phyloP scores from a whole-genome alignment of 2,329 filamentous ascomycete species.

The Arthrobotrys entomopaga region DNA sequence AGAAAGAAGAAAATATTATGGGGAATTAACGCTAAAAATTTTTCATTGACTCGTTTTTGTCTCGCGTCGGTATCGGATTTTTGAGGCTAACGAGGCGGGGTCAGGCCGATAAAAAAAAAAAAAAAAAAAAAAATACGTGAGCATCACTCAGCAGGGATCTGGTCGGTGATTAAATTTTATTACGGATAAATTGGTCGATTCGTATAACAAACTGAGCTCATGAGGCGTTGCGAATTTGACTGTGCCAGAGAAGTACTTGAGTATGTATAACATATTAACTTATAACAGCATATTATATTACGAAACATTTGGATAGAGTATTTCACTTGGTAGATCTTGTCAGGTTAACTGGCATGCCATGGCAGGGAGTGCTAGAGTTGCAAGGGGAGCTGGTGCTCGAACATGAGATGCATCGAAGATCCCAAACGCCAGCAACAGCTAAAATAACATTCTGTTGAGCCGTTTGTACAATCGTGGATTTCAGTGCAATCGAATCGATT shows the following conservation, averaged over 20 bases:
- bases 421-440: neutral
- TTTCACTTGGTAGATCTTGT: too few relatives aligned
- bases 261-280: neutral
- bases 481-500: too few relatives aligned
- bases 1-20: constrained; percentile 15
- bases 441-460: neutral
- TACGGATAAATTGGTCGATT: constrained; percentile 8
- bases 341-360: too few relatives aligned
- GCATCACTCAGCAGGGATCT: constrained; percentile 2
- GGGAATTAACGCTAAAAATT: constrained; percentile 16
- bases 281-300: neutral
- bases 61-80: constrained; percentile 43
- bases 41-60: constrained; percentile 1
- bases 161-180: neutral
- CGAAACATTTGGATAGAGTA: too few relatives aligned
- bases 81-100: constrained; percentile 34
- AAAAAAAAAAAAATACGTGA: constrained; percentile 11
- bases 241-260: neutral
- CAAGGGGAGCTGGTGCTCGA: neutral
- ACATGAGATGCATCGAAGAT: neutral
- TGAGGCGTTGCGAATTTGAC: neutral
- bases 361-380: too few relatives aligned
- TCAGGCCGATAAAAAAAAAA: constrained; percentile 38
- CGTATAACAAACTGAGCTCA: neutral
- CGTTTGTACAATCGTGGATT: neutral